Percentiles rank a stretch among this genome's conserved stretches.
These are phyloP conservation scores for Pseudogymnoascus sp. DNA, from an alignment of 2,329 filamentous ascomycete genomes.

Conservation along the genomic window DNA sequence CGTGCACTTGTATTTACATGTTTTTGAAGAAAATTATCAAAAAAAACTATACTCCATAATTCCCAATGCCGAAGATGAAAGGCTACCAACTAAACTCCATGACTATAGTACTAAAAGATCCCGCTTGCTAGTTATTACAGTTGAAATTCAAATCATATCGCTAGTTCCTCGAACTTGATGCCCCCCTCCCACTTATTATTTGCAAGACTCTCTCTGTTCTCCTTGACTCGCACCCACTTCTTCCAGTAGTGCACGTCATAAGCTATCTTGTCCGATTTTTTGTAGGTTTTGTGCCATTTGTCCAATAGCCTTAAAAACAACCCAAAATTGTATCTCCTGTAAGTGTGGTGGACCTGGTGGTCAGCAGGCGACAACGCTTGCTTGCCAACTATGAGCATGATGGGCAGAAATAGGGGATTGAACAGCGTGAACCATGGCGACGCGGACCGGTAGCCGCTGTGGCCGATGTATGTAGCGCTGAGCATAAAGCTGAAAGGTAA, in stretches of 20 bases:
- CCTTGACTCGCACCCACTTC: background rate
- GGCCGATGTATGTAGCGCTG: background rate
- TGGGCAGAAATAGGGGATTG: background rate
- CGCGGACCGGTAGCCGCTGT: background rate
- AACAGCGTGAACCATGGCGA: background rate
- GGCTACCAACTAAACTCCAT: background rate
- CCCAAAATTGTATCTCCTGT: background rate
- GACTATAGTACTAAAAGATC: background rate
- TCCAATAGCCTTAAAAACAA: background rate
- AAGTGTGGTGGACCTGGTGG: background rate
- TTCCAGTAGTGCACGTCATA: slow-evolving; percentile 4
- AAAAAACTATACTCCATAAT: too few relatives aligned
- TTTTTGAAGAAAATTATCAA: too few relatives aligned
- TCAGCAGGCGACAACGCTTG: background rate
- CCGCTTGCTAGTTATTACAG: background rate
- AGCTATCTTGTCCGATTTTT: background rate
- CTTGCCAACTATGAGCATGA: background rate
- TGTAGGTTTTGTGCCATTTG: slow-evolving; percentile 1
- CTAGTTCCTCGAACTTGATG: background rate
- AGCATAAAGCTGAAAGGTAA: background rate
- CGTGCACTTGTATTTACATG: background rate
- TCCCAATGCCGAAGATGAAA: background rate
- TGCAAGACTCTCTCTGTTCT: background rate
- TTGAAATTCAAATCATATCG: background rate
- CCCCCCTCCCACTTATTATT: background rate